Base-by-base conservation (phyloP, 1,139 yeast genomes). In the Blastobotrys apis region DNA sequence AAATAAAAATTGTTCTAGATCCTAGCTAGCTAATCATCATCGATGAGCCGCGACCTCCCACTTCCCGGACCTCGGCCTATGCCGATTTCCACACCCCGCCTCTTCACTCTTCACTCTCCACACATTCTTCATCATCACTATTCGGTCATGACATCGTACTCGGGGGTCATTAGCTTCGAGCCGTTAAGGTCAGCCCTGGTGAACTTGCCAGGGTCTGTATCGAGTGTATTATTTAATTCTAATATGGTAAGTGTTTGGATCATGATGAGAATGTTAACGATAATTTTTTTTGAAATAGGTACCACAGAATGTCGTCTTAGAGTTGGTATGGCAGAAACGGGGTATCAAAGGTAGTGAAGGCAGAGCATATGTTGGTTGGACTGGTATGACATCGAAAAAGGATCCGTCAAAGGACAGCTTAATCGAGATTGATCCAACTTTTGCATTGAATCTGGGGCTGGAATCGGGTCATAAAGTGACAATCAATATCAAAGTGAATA, bases 321-420 rank as follows among this genome's bases (percentile, higher is more conserved):
- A 72, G 47, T 51, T 74, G 9, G 47, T 52, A 3, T 65, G 66
- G 67, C 70, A 56, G 43, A 68, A 35, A 22, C 52, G 49, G 61
- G 67, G 51, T 47, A 57, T 55, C 48, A 60, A 49, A 37, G 52
- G 51, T n/a, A 39, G 56, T 8, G 56, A 60, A 13, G 54, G 49
- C 17, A 65, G 59, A 47, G 69, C 63, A 6, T 81, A 76, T 54
- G 73, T 78, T n/a, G 95, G 95, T 0, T 87, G 95, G 95, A 76
- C 86, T 25, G 95, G 95, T n/a, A 72, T 73, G 74, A 67, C 73
- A 27, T 60, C 68, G 1, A 59, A 53, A n/a, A 65, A 63, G 13
- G 54, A 53, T 3, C 51, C 55, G 29, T 52, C 66, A 5, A 51
- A 72, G 12, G 74, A 69, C 32, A 53, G 71, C 71, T 3, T 70